These are phyloP conservation scores for Pichia nanzhaoensis DNA, from an alignment of 805 yeast genomes.

Conservation along the genomic window DNA sequence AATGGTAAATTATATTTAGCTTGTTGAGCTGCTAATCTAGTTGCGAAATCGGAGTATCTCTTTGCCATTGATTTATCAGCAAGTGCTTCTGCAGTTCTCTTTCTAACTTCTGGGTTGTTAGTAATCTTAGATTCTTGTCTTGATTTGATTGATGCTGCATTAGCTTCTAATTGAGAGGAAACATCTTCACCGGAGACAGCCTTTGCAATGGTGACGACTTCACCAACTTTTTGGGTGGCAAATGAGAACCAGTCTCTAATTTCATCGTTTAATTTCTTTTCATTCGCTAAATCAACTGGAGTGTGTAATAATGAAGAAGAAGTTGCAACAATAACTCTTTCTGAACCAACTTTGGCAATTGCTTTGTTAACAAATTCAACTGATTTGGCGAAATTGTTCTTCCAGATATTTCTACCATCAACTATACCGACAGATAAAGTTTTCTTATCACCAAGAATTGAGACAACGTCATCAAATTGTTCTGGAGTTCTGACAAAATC, in stretches of 20 bases:
- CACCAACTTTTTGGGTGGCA: slow-evolving; percentile 92
- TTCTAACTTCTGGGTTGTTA: slow-evolving; percentile 84
- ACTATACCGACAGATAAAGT: slow-evolving; percentile 92
- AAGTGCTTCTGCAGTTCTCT: slow-evolving; percentile 66
- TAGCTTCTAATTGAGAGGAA: slow-evolving; percentile 69
- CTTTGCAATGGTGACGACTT: slow-evolving; percentile 88
- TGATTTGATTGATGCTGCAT: slow-evolving; percentile 77
- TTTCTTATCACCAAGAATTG: slow-evolving; percentile 63
- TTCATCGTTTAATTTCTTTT: slow-evolving; percentile 82
- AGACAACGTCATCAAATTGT: slow-evolving; percentile 80
- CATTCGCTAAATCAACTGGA: slow-evolving; percentile 92
- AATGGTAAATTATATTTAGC: slow-evolving; percentile 85
- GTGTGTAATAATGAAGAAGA: slow-evolving; percentile 97
- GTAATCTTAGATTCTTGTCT: slow-evolving; percentile 85
- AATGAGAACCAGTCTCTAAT: slow-evolving; percentile 98
- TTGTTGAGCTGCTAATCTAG: slow-evolving; percentile 84
- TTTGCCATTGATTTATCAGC: slow-evolving; percentile 62
- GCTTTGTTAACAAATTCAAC: slow-evolving; percentile 76
- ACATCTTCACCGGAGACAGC: slow-evolving; percentile 83
- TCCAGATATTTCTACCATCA: slow-evolving; percentile 99
- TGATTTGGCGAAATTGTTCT: slow-evolving; percentile 88
- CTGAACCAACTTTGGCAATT: slow-evolving; percentile 75
- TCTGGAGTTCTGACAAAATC: slow-evolving; percentile 95
- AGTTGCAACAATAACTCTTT: slow-evolving; percentile 86
- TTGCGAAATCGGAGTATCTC: slow-evolving; percentile 82